Conservation (phyloP, 345 rosid genomes). For the Eucalyptus leucophloia region DNA sequence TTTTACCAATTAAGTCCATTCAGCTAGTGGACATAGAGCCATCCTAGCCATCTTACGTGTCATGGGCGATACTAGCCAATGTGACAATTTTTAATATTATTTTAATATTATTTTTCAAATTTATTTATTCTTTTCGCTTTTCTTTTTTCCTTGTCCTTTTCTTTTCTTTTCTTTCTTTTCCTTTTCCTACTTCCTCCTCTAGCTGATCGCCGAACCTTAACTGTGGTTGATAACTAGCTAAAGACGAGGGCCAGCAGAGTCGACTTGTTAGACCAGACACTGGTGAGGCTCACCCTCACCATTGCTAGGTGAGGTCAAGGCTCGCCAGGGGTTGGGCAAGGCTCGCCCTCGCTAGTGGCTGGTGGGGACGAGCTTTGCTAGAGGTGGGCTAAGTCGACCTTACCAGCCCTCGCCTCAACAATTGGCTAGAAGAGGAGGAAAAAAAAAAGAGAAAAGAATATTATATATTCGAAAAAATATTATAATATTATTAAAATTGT, state of each 20-base stretch:
- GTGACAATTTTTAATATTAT: too few relatives aligned
- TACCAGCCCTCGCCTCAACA: accelerated
- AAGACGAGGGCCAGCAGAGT: accelerated
- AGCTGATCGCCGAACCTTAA: accelerated
- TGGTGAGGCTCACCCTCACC: neutral
- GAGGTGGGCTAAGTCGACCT: neutral
- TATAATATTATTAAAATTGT: too few relatives aligned
- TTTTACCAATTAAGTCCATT: too few relatives aligned
- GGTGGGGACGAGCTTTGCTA: accelerated
- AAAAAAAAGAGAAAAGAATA: too few relatives aligned
- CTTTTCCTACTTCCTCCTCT: neutral
- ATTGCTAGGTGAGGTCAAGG: neutral
- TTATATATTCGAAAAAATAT: too few relatives aligned
- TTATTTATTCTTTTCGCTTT: too few relatives aligned
- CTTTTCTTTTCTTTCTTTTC: too few relatives aligned
- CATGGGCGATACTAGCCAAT: accelerated
- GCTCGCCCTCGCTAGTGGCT: neutral
- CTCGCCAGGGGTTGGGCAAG: accelerated
- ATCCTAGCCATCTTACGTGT: neutral
- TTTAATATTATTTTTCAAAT: too few relatives aligned
- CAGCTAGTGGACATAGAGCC: too few relatives aligned
- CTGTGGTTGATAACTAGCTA: too few relatives aligned
- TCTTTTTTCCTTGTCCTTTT: too few relatives aligned
- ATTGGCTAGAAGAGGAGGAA: neutral
- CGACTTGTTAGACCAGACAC: neutral